These are phyloP conservation scores for Calonectria multiphialidica DNA, from an alignment of 2,329 filamentous ascomycete species.

Conservation along the genomic window DNA sequence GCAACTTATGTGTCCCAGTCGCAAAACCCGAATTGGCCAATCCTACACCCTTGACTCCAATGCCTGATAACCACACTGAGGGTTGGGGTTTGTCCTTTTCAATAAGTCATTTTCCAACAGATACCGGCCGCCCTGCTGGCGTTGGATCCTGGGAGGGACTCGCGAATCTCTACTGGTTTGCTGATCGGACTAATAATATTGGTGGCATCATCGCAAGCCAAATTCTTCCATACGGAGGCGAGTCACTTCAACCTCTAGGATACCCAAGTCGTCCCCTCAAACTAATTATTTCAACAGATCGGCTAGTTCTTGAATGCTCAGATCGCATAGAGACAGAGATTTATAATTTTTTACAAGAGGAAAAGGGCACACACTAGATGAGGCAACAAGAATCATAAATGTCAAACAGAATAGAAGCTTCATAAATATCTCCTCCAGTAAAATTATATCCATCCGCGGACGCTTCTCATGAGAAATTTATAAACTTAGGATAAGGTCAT, in stretches of 20 bases:
- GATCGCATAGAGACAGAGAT: slow-evolving; percentile 1
- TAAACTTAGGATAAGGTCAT: no score
- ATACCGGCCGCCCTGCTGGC: slow-evolving; percentile 7
- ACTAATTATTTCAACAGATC: no score
- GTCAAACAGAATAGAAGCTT: no score
- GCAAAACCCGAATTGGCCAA: slow-evolving; percentile 15
- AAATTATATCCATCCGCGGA: no score
- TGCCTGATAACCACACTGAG: slow-evolving; percentile 20
- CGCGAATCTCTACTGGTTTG: slow-evolving; percentile 27
- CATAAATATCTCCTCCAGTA: no score
- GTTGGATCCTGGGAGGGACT: slow-evolving; percentile 21
- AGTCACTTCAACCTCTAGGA: neutral
- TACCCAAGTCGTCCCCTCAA: no score
- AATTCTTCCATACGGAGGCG: slow-evolving; percentile 25
- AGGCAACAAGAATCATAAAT: no score
- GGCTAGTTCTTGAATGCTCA: neutral
- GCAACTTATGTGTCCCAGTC: neutral
- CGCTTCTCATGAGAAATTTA: no score
- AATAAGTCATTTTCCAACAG: slow-evolving; percentile 15
- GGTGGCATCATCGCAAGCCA: slow-evolving; percentile 15
- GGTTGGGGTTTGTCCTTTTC: slow-evolving; percentile 27
- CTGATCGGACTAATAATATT: slow-evolving; percentile 17
- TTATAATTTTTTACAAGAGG: neutral
- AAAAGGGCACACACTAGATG: no score
- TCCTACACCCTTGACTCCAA: neutral